Percentiles rank a stretch among this genome's conserved stretches.
phyloP scores from a whole-genome alignment of 2,329 filamentous ascomycete species.

The Penicillium fuscoglaucum region DNA sequence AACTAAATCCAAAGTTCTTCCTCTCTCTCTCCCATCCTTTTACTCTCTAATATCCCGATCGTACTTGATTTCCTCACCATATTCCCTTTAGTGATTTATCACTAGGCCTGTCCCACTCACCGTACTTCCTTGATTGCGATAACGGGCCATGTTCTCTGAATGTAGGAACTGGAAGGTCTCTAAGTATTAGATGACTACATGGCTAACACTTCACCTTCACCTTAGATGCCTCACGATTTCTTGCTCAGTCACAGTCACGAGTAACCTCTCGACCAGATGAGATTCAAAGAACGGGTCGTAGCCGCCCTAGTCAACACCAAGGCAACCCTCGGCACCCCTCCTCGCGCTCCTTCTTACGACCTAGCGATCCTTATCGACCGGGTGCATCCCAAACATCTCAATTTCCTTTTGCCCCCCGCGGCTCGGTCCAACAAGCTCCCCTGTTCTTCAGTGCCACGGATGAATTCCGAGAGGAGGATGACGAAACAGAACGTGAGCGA shows the following conservation, averaged over 20 bases:
- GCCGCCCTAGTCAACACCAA: constrained; percentile 49
- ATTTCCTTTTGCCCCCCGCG: constrained; percentile 78
- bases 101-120: constrained; percentile 2
- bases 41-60: neutral
- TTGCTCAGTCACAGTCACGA: constrained; percentile 93
- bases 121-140: constrained; percentile 13
- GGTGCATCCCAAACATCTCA: constrained; percentile 68
- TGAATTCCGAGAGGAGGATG: constrained; percentile 88
- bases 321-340: constrained; percentile 49
- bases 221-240: constrained; percentile 91
- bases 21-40: neutral
- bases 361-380: constrained; percentile 77
- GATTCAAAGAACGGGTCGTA: constrained; percentile 49
- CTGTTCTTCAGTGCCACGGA: constrained; percentile 92
- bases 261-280: constrained; percentile 70
- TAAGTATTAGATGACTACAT: constrained; percentile 4
- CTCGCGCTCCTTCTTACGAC: constrained; percentile 52
- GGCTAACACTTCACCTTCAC: constrained; percentile 30
- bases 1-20: neutral
- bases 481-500: constrained; percentile 83
- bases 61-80: constrained; percentile 4
- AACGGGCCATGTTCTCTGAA: constrained; percentile 75
- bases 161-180: constrained; percentile 59
- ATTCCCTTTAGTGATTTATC: neutral
- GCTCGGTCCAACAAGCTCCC: constrained; percentile 76